Evolutionary conservation across 306 rosid species (phyloP), one percentile per base, ranked within the genome.

Genomic region (Spatholobus suberectus): DNA sequence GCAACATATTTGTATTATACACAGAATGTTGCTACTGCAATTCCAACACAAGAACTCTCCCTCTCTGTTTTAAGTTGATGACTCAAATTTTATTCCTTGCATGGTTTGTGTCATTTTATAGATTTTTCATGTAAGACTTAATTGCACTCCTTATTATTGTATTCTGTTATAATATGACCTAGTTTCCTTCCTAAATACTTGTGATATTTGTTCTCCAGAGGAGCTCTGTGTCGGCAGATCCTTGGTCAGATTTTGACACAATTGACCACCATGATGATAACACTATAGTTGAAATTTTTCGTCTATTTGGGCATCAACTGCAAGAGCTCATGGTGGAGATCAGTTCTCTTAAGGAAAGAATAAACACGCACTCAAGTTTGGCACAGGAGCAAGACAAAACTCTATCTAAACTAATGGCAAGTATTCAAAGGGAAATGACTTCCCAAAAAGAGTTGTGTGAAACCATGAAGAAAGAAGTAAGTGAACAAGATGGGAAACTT

Each of bases 381-480:
- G 77, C 88, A 74, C 89, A 81, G 49, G 92, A 94, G 84, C 86
- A 86, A 82, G 86, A 86, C 57, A 83, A 76, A 66, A 75, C 81
- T 58, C 47, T 92, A 46, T 88, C 92, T 57, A 84, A 88, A 67
- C 76, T 87, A 13, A 65, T 91, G 81, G 77, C 44, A 58, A 65
- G 63, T 62, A 83, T 90, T 87, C 87, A 71, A 84, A 87, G 78
- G 79, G 95, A 94, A 81, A 78, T 91, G 84, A 73, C 80, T 87
- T 88, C 91, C 66, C 95, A 81, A 81, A 91, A 86, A 73, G 96
- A 90, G 82, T 89, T 73, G 6, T 81, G 82, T 59, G 93, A 92
- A 87, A 81, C 89, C 66, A 46, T 90, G 86, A 87, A 86, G 91
- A 83, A 87, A 73, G 89, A 91, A 81, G 79, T 92, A 75, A 85